Evolutionary conservation across 2,329 filamentous ascomycete species (phyloP), one percentile per base, ranked within the genome.

Genomic region (Cordyceps pruinosa): DNA sequence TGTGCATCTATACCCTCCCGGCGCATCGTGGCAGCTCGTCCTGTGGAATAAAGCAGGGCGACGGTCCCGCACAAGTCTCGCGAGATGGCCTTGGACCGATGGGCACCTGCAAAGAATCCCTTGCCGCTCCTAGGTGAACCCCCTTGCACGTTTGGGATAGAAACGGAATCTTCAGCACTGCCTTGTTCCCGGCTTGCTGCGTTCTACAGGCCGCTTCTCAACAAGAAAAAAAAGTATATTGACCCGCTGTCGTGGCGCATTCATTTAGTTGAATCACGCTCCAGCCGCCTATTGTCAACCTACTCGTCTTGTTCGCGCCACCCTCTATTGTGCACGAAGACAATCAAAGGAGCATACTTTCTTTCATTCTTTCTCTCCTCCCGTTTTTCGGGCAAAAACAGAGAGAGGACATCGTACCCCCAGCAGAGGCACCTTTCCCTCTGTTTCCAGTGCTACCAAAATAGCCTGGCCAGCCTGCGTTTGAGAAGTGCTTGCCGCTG

Each of bases 21-120:
- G 56, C 44, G 30, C 59, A 61, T 58, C 32, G 10, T 13, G 25
- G 37, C 42, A 23, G 32, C 10, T n/a, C 17, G 26, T 17, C 49
- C 35, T 35, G n/a, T 52, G 32, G 48, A 57, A 57, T 57, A 46
- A 52, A 52, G 56, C 47, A 26, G 32, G 39, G 41, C 48, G 13
- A 32, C 23, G 41, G 23, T 32, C 32, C 39, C 39, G n/a, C 9
- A 32, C 17, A 19, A 32, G 25, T 23, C 25, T 53, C 19, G 56
- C 12, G 15, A 37, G 35, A n/a, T 23, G 19, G n/a, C 23, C 42
- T 54, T 47, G 49, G 42, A 25, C 15, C 42, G 49, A 53, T 48
- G 56, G 49, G 56, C 34, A 54, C 48, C 41, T 53, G 26, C 49
- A 58, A 25, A 25, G 44, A 28, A 58, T 44, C 49, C 32, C 32